Conservation (phyloP, 371 early-diverging fungal genomes). For the Mortierella sp. region DNA sequence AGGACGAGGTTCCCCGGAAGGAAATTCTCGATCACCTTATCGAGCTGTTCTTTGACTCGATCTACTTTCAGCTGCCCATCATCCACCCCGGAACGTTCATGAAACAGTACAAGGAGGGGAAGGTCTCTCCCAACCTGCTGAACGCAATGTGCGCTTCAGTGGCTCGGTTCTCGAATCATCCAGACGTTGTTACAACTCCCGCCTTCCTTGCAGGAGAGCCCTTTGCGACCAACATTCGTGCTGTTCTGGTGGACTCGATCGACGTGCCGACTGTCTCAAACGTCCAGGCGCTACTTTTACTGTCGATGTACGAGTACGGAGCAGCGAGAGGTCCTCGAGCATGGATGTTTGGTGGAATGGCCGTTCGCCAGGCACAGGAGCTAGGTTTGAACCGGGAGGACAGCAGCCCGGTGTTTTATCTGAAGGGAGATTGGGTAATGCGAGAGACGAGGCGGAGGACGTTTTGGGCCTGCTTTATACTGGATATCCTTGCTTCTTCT, state of each 20-base stretch:
- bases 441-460: constrained; percentile 64
- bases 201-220: constrained; percentile 51
- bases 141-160: constrained; percentile 43
- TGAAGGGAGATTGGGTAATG: constrained; percentile 59
- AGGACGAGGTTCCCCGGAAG: constrained; percentile 56
- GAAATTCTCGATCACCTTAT: constrained; percentile 68
- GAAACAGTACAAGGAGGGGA: constrained; percentile 38
- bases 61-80: constrained; percentile 65
- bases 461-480: constrained; percentile 64
- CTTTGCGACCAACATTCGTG: constrained; percentile 43
- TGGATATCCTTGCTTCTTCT: constrained; percentile 39
- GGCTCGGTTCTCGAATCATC: constrained; percentile 54
- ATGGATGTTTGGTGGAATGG: constrained; percentile 74
- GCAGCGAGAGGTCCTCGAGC: constrained; percentile 69
- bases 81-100: constrained; percentile 60
- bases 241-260: constrained; percentile 47
- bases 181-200: constrained; percentile 39
- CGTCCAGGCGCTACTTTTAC: constrained; percentile 63
- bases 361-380: constrained; percentile 69
- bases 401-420: constrained; percentile 32
- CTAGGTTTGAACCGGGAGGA: constrained; percentile 64
- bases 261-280: constrained; percentile 65
- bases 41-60: constrained; percentile 63
- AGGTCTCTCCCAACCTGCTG: constrained; percentile 34
- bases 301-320: constrained; percentile 70